Conservation (phyloP, 2,329 filamentous ascomycete species). For the Cryphonectria parasitica region DNA sequence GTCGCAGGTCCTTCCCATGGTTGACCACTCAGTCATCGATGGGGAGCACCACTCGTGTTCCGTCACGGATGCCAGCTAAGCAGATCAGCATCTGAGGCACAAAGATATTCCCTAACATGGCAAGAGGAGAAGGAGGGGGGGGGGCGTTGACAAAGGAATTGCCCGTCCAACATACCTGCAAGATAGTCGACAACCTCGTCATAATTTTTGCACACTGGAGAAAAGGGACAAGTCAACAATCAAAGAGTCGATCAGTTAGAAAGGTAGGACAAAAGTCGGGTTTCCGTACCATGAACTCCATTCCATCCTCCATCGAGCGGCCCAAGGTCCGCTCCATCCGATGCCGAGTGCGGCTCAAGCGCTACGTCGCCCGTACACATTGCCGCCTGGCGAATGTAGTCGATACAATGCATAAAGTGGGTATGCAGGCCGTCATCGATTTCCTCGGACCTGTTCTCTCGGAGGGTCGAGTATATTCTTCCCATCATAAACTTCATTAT, state of each 20-base stretch:
- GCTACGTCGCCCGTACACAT: constrained; percentile 36
- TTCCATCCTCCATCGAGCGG: constrained; percentile 34
- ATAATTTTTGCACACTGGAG: constrained; percentile 35
- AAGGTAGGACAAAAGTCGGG: not conserved
- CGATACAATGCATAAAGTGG: constrained; percentile 44
- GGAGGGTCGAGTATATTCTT: constrained; percentile 38
- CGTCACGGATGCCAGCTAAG: constrained; percentile 22
- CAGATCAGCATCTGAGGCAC: constrained; percentile 6
- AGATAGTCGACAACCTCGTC: constrained; percentile 32
- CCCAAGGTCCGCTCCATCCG: constrained; percentile 33
- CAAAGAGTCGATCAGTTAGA: not conserved
- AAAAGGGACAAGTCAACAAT: constrained; percentile 12
- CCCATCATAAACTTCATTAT: constrained; percentile 43
- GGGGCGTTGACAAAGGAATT: not conserved
- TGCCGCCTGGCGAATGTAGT: constrained; percentile 35
- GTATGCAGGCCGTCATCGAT: constrained; percentile 37
- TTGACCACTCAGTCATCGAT: constrained; percentile 24
- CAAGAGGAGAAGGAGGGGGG: too few species aligned
- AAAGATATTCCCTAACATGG: not conserved
- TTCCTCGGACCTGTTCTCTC: constrained; percentile 27
- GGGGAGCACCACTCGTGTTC: constrained; percentile 27
- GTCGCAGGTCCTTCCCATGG: not conserved
- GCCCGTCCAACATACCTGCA: constrained; percentile 30
- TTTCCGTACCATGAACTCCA: constrained; percentile 32
- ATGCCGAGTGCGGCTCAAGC: constrained; percentile 33